Base-by-base conservation (phyloP, 116 monocot species). In the Dioscorea cayenensis region DNA sequence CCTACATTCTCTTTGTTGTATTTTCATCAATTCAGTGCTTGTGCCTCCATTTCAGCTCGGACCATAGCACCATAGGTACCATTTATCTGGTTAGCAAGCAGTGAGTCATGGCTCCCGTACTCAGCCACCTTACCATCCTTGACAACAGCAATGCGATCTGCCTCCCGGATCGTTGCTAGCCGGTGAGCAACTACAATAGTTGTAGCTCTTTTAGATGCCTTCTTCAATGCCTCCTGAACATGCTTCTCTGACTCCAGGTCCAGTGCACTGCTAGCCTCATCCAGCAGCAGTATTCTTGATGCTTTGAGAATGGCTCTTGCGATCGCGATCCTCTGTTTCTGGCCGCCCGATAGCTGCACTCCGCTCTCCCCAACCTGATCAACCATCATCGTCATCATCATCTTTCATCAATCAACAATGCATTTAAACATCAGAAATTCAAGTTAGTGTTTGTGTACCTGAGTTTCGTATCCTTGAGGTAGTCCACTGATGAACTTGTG, bases 401-500 rank as follows among this genome's bases (percentile, higher is more conserved):
- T 55, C n/a, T 16, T n/a, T n/a, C 55, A 55, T 18, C 16, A 55
- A 69, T 23, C 17, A 28, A 69, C 43, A 43, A 43, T 43, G 43
- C 43, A 9, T 43, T 43, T 12, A 43, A 43, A 43, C 43, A 43
- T 7, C 43, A 10, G 43, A 12, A 43, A 43, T 43, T 43, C 8
- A 0, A 43, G 12, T 43, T 5, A 9, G 12, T 43, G 43, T 22
- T 16, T 28, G 49, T 7, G 27, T 76, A 86, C 82, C 79, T 83
- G 79, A 2, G 88, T 81, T 19, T 82, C 78, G 14, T 89, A 89
- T 0, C 85, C 85, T 22, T 78, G 73, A 4, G 82, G 85, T 0
- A 88, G 70, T 2, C 78, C 74, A 19, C 68, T 48, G 11, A 88
- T 82, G 71, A 88, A 88, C 49, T 52, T 75, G 36, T 89, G 89